Evolutionary conservation across 2,329 filamentous ascomycete species (phyloP).

Genomic region (Beauveria scarabaeidicola): DNA sequence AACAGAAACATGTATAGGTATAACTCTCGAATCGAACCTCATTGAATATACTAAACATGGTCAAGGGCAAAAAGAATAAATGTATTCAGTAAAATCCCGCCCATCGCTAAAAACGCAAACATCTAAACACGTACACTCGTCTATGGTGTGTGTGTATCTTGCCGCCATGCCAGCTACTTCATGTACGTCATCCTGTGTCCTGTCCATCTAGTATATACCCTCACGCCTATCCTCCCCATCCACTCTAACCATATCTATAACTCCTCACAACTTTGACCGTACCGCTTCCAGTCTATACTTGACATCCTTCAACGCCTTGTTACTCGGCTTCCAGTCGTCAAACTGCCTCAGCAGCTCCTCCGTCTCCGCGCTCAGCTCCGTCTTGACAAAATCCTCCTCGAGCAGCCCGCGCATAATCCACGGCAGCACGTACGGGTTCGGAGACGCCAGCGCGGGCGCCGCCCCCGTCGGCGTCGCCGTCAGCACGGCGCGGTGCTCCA

Average conservation of each 20-base stretch:
- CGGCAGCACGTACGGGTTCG: slow-evolving; percentile 84
- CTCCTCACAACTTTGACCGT: slow-evolving; percentile 62
- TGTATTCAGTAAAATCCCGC: neutral
- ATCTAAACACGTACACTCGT: neutral
- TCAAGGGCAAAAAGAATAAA: neutral
- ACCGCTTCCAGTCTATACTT: slow-evolving; percentile 91
- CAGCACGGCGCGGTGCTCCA: slow-evolving; percentile 18
- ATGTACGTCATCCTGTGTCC: neutral
- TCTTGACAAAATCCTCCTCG: slow-evolving; percentile 85
- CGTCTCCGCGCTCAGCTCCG: slow-evolving; percentile 68
- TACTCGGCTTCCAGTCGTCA: slow-evolving; percentile 84
- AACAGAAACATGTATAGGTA: too few species aligned
- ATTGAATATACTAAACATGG: neutral
- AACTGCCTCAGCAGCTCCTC: slow-evolving; percentile 75
- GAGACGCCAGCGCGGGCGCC: slow-evolving; percentile 32
- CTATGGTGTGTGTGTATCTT: neutral
- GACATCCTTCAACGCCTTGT: slow-evolving; percentile 89
- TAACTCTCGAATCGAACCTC: too few species aligned
- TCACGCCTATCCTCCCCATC: neutral
- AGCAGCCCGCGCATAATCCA: slow-evolving; percentile 93
- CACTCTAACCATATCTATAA: neutral
- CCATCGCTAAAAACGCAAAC: neutral
- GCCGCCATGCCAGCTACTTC: neutral
- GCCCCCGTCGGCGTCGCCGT: slow-evolving; percentile 11
- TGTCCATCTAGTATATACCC: neutral